Base-by-base conservation (phyloP, 805 yeast genomes). In the Pichia exigua region DNA sequence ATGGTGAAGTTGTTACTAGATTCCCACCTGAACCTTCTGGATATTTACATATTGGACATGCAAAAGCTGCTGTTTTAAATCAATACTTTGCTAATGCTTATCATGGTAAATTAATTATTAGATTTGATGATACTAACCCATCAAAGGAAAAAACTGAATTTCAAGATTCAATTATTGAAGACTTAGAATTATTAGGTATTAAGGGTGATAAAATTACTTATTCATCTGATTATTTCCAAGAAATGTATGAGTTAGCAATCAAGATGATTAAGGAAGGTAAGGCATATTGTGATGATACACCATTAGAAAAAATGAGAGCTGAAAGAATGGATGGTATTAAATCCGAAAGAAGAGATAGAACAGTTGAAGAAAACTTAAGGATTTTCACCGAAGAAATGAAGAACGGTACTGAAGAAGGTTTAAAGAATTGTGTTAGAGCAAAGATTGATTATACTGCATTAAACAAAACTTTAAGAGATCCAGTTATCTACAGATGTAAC, bases 21-120 rank as follows among this genome's bases (percentile, higher is more conserved):
- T 94, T 94, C 82, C 99, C 96, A 48, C 99, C 99, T 58, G 99
- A 94, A 75, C 99, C 99, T 54, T 87, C 96, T 73, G 99, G 99
- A 73, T 94, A 91, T 72, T 79, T 94, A 72, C 99, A 94, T 73
- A 94, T 94, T 72, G 99, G 99, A 61, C 99, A 94, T 68, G 99
- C 96, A 55, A 94, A 94, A 73, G 99, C 99, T 56, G 99, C 99
- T 50, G 77, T 94, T 53, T 79, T 94, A 67, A 94, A 94, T 75
- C 94, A 94, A 72, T 92, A 91, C 74, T 92, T 94, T 74, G 99
- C 99, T 46, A 84, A 88, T 62, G 85, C 81, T 65, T 94, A 92
- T 78, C 86, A 94, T 65, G 99, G 99, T 68, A 94, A 94, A 73
- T 81, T 94, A 68, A 90, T 94, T 65, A 85, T 94, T 65, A 83